These are phyloP conservation scores for Fusarium acutatum DNA, from an alignment of 2,329 filamentous ascomycete species.

Conservation along the genomic window DNA sequence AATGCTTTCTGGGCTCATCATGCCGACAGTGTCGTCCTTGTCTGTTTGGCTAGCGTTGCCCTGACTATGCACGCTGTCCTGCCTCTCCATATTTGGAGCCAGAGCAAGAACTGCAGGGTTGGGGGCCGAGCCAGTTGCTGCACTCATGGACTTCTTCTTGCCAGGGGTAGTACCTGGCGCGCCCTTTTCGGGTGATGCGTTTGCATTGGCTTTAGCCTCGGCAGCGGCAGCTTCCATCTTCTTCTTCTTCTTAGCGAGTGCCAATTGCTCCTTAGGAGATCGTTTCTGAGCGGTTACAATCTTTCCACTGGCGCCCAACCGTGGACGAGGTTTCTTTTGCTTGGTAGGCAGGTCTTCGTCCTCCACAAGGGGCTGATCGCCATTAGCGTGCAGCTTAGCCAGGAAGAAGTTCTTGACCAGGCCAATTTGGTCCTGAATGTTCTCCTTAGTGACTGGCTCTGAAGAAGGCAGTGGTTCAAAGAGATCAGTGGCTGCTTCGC, in stretches of 20 bases:
- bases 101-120: constrained; percentile 53
- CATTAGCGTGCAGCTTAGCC: constrained; percentile 84
- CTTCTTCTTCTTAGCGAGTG: constrained; percentile 87
- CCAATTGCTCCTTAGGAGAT: constrained; percentile 82
- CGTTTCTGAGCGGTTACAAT: constrained; percentile 86
- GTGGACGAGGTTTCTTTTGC: constrained; percentile 79
- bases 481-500: constrained; percentile 65
- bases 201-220: constrained; percentile 53
- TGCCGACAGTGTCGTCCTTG: constrained; percentile 74
- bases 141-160: constrained; percentile 61
- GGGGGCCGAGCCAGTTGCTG: constrained; percentile 48
- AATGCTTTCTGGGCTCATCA: constrained; percentile 88
- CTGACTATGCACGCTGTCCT: constrained; percentile 65
- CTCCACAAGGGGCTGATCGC: constrained; percentile 83
- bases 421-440: constrained; percentile 81
- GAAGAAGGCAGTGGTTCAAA: constrained; percentile 75
- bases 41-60: constrained; percentile 69
- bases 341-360: constrained; percentile 95
- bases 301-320: constrained; percentile 77
- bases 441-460: constrained; percentile 81
- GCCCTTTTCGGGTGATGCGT: constrained; percentile 48
- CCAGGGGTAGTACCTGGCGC: constrained; percentile 52
- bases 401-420: constrained; percentile 92
- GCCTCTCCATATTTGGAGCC: constrained; percentile 64
- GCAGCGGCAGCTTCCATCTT: constrained; percentile 73